A percentile compares a stretch with the other conserved stretches of the same genome.
Evolutionary conservation across 129 eudicot genomes (phyloP).

Genomic region (Helianthus tuberosus): DNA sequence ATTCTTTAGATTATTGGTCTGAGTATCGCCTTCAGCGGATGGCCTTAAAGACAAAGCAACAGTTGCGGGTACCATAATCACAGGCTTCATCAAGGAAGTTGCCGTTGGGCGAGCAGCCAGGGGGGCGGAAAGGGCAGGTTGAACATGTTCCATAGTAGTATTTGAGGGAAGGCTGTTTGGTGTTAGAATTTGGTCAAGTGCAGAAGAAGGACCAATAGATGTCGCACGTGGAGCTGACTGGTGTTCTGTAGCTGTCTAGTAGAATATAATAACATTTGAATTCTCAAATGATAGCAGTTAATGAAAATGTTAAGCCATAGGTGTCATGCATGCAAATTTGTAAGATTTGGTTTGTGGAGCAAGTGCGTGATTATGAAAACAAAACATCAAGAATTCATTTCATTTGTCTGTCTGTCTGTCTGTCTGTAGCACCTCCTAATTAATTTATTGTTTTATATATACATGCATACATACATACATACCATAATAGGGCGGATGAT

Average conservation of each 20-base stretch:
- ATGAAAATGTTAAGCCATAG: too few species aligned
- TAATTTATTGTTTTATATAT: too few species aligned
- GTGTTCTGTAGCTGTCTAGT: conserved; percentile 56
- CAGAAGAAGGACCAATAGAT: conserved; percentile 27
- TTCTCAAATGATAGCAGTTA: too few species aligned
- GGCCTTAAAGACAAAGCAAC: conserved; percentile 58
- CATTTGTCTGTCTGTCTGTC: too few species aligned
- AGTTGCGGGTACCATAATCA: conserved; percentile 62
- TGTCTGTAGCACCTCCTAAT: too few species aligned
- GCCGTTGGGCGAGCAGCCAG: conserved; percentile 49
- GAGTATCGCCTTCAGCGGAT: conserved; percentile 42
- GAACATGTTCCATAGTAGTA: conserved; percentile 42
- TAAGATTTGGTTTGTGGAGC: not conserved
- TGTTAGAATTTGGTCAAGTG: conserved; percentile 33
- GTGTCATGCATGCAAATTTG: not conserved
- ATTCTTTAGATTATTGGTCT: conserved; percentile 39
- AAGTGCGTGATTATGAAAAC: not conserved
- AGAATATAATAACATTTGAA: conserved; percentile 17
- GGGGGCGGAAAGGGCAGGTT: conserved; percentile 49
- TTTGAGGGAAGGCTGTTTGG: conserved; percentile 36
- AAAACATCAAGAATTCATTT: not conserved
- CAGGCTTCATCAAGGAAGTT: conserved; percentile 48
- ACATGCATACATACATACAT: conserved; percentile 38
- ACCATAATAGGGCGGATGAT: conserved; percentile 53
- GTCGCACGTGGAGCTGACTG: conserved; percentile 40